Evolutionary conservation across 352 stramenopile species (phyloP), one percentile per base, ranked within the genome.

Genomic region (Plasmopara muralis): DNA sequence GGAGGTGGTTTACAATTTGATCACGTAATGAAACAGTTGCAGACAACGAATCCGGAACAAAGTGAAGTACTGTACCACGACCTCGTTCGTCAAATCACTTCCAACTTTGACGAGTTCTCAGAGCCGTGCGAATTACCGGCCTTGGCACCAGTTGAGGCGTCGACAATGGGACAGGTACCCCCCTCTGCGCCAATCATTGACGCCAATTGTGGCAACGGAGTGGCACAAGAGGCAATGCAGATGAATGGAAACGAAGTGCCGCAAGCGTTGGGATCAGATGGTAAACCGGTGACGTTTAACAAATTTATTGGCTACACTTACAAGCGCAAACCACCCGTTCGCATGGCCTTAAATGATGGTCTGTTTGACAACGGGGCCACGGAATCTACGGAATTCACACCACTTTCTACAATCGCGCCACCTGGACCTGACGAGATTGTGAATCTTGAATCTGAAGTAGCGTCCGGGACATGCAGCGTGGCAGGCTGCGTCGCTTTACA

Each of bases 71-170:
- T 75, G 50, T 98, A 98, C 60, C 70, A 89, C 47, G 74, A 88
- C 45, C 71, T 98, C 6, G 82, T 98, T 14, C 76, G 81, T 14
- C 78, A 91, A 61, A 87, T 98, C 41, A 98, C 95, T 38, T 82
- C 89, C 29, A 98, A 98, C 71, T 98, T 98, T 71, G 95, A 98
- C 68, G 95, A 97, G 29, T 98, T 98, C 71, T 81, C 96, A 37
- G 95, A 98, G 59, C 63, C 72, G 0, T 79, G 68, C 34, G 75
- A 86, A 39, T 60, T 86, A 28, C 63, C 63, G 4, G 43, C 51
- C 10, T 65, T 64, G 1, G 15, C 64, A 10, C 50, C 60, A 31
- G 42, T 65, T 8, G 45, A 57, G 31, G 58, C 72, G n/a, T 58
- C 60, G 2, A 44, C 47, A 12, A 55, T 56, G 48, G 52, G 50